Conservation (phyloP, 768 basidiomycete species). For the Rhizopogon salebrosus region DNA sequence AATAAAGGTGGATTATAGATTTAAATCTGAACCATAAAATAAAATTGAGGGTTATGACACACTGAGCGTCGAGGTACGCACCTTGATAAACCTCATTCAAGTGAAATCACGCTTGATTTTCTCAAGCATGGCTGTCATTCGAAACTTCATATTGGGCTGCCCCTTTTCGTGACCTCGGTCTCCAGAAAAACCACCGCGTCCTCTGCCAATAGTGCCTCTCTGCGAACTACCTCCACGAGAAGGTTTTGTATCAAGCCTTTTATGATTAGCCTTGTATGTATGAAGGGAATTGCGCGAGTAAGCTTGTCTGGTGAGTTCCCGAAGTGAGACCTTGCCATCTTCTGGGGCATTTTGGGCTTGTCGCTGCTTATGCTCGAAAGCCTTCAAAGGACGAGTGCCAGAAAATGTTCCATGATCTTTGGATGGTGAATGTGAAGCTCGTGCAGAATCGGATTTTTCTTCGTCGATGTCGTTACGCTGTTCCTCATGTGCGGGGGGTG, state of each 20-base stretch:
- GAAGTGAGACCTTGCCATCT: slow-evolving; percentile 32
- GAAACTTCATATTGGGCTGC: slow-evolving; percentile 77
- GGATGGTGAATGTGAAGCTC: not conserved
- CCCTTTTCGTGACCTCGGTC: slow-evolving; percentile 25
- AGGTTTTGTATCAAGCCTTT: slow-evolving; percentile 10
- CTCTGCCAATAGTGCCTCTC: slow-evolving; percentile 17
- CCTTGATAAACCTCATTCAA: slow-evolving; percentile 16
- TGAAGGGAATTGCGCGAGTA: slow-evolving; percentile 57
- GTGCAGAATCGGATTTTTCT: not conserved
- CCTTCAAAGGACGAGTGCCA: not conserved
- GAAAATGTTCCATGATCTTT: not conserved
- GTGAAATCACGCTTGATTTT: slow-evolving; percentile 66
- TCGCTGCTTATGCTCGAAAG: not conserved
- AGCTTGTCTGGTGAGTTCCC: slow-evolving; percentile 57
- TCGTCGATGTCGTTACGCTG: not conserved
- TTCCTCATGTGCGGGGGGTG: not conserved
- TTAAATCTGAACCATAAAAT: not conserved
- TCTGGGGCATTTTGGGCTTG: slow-evolving; percentile 3
- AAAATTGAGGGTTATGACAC: not conserved
- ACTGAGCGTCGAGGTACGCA: slow-evolving; percentile 1
- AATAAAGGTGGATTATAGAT: slow-evolving; percentile 41
- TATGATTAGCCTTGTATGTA: slow-evolving; percentile 47
- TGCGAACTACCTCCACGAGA: slow-evolving; percentile 6
- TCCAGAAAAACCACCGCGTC: slow-evolving; percentile 31
- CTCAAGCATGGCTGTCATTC: slow-evolving; percentile 84